phyloP scores from a whole-genome alignment of 352 stramenopile genomes.

The Elongisporangium senticosum region DNA sequence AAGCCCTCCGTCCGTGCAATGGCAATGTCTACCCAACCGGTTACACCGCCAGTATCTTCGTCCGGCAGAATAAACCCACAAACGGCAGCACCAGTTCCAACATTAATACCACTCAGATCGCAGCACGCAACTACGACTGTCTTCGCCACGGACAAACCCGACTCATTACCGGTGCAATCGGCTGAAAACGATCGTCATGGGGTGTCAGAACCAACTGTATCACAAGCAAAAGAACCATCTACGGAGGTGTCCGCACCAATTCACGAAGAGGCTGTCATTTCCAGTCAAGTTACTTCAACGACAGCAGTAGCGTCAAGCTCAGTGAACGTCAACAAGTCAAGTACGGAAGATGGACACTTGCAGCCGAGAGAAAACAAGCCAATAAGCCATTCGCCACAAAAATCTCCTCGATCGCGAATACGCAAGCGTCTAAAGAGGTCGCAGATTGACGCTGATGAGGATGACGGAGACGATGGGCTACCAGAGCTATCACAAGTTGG shows the following conservation, averaged over 20 bases:
- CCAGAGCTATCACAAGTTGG: slow-evolving; percentile 22
- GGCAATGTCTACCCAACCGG: background rate
- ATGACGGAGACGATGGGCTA: slow-evolving; percentile 34
- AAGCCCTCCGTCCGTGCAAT: background rate
- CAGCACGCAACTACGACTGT: background rate
- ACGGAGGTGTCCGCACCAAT: background rate
- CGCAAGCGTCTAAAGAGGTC: slow-evolving; percentile 48
- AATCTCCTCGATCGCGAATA: slow-evolving; percentile 4
- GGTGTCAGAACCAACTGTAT: slow-evolving; percentile 1
- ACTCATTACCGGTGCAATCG: background rate
- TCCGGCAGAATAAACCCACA: background rate
- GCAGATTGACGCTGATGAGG: slow-evolving; percentile 34
- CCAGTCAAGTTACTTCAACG: background rate
- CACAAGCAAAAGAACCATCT: slow-evolving; percentile 7
- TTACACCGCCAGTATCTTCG: background rate
- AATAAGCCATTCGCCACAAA: slow-evolving; percentile 4
- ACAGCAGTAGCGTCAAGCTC: background rate
- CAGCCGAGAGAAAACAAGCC: background rate
- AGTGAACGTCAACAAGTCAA: background rate
- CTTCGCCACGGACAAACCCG: too few relatives aligned
- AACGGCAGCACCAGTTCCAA: background rate
- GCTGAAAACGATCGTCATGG: background rate
- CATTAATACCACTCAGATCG: background rate
- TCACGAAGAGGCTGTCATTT: background rate
- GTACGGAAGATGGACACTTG: background rate